Conservation (phyloP, 768 basidiomycete species). For the Podaxis rugospora region DNA sequence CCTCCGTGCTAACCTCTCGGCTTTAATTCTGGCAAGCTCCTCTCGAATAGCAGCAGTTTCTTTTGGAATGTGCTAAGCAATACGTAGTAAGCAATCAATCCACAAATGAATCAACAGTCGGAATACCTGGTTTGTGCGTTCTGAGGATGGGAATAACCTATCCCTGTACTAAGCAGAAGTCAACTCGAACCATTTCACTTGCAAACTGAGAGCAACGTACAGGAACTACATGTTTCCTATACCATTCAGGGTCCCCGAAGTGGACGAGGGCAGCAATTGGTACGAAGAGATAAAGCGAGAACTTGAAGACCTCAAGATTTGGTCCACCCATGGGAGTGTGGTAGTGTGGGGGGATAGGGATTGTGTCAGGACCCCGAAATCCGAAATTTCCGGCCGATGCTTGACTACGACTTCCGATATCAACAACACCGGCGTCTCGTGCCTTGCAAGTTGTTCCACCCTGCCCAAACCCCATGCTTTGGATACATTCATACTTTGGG, state of each 20-base stretch:
- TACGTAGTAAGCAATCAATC: background rate
- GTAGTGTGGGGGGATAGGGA: no score
- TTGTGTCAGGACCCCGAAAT: background rate
- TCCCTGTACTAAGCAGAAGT: constrained; percentile 55
- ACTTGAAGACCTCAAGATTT: constrained; percentile 89
- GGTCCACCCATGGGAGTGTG: constrained; percentile 54
- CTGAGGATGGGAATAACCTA: constrained; percentile 61
- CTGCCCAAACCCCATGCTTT: no score
- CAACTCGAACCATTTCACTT: background rate
- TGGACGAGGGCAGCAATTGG: constrained; percentile 78
- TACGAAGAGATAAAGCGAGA: constrained; percentile 80
- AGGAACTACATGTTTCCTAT: constrained; percentile 70
- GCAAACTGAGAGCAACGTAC: constrained; percentile 30
- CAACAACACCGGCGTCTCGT: background rate
- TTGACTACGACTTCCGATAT: background rate
- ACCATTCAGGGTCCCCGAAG: constrained; percentile 89
- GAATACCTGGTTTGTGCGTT: constrained; percentile 48
- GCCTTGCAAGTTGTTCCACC: no score
- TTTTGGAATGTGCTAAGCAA: constrained; percentile 52
- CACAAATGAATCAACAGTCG: background rate
- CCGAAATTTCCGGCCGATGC: background rate
- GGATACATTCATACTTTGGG: no score
- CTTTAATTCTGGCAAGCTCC: constrained; percentile 70
- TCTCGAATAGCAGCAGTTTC: constrained; percentile 62
- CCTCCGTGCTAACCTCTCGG: constrained; percentile 47